Evolutionary conservation across 495 filamentous ascomycete species (phyloP).

Genomic region (Terfezia boudieri): DNA sequence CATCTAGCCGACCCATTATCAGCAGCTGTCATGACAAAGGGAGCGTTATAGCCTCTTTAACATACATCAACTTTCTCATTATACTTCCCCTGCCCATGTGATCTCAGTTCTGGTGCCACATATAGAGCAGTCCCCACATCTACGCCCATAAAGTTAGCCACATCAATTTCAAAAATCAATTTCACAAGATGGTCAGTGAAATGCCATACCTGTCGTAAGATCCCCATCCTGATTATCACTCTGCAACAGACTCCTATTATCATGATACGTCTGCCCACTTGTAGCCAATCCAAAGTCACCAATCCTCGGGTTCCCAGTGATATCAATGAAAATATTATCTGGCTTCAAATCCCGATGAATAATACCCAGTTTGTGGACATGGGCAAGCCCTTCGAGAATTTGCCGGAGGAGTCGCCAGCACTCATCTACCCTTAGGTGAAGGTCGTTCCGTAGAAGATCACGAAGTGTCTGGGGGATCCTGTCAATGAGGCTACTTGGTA

Average conservation of each 20-base stretch:
- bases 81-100: constrained; percentile 49
- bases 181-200: background rate
- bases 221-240: background rate
- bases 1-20: constrained; percentile 33
- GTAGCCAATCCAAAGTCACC: constrained; percentile 93
- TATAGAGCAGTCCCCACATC: constrained; percentile 92
- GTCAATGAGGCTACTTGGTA: background rate
- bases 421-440: constrained; percentile 50
- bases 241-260: background rate
- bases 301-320: constrained; percentile 70
- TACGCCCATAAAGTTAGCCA: constrained; percentile 36
- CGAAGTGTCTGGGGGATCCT: constrained; percentile 45
- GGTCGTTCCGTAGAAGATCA: constrained; percentile 60
- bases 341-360: constrained; percentile 96
- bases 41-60: constrained; percentile 10
- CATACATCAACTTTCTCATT: constrained; percentile 80
- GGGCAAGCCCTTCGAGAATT: constrained; percentile 68
- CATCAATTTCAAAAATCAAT: constrained; percentile 8
- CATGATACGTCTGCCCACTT: constrained; percentile 35
- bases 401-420: constrained; percentile 81
- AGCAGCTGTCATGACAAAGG: background rate
- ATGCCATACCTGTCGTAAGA: background rate
- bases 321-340: constrained; percentile 93
- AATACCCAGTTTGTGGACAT: constrained; percentile 79
- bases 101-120: constrained; percentile 74